A percentile compares a stretch with the other conserved stretches of the same genome.
These are phyloP conservation scores for Alternaria hordeiaustralica DNA, from an alignment of 2,329 filamentous ascomycete genomes.

Conservation along the genomic window DNA sequence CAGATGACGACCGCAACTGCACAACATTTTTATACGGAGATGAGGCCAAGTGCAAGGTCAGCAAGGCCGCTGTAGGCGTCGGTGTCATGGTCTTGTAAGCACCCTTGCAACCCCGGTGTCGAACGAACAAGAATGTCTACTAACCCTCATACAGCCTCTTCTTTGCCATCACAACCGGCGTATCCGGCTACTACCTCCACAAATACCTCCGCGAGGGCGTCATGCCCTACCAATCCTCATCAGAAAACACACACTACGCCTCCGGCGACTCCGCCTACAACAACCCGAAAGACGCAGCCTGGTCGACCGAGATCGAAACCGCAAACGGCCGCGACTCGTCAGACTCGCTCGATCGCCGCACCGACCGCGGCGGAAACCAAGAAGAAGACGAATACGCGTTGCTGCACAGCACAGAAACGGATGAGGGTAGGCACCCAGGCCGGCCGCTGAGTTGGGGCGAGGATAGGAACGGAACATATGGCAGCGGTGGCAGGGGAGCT, in stretches of 20 bases:
- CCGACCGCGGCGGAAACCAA: constrained; percentile 51
- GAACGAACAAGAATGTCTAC: background rate
- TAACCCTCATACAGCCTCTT: constrained; percentile 53
- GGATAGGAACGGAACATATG: constrained; percentile 30
- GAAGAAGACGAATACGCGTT: constrained; percentile 61
- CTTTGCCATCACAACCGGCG: constrained; percentile 59
- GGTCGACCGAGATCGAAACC: constrained; percentile 53
- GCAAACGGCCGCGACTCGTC: constrained; percentile 48
- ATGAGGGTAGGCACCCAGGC: constrained; percentile 50
- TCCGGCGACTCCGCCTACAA: constrained; percentile 34
- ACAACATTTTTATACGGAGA: constrained; percentile 63
- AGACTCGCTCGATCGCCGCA: constrained; percentile 50
- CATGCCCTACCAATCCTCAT: constrained; percentile 54
- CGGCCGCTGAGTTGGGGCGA: constrained; percentile 50
- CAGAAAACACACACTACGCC: constrained; percentile 54
- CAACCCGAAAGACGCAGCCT: constrained; percentile 48
- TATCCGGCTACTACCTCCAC: constrained; percentile 62
- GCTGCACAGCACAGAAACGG: constrained; percentile 52
- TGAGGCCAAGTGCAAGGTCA: constrained; percentile 62
- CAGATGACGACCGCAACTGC: constrained; percentile 56
- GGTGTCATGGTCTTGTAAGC: constrained; percentile 64
- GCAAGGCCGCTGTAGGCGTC: constrained; percentile 62
- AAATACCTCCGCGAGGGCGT: constrained; percentile 64
- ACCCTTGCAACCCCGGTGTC: background rate
- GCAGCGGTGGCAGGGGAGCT: constrained; percentile 31